Base-by-base conservation (phyloP, 2,329 filamentous ascomycete genomes). In the Ascochyta pisi region DNA sequence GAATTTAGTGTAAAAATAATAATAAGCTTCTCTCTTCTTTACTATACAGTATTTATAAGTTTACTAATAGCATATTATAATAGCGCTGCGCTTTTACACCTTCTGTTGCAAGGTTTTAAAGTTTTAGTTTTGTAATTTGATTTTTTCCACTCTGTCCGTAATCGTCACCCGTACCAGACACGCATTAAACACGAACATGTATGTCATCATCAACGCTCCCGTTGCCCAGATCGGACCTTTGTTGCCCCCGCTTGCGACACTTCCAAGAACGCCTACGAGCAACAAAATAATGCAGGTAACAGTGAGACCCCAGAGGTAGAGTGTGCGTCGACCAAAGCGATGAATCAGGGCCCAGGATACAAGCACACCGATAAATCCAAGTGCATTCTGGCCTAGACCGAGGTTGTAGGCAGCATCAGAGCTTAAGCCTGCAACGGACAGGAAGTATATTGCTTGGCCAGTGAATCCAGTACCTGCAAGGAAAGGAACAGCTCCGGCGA, bases 301-400 rank as follows among this genome's bases (percentile, higher is more conserved):
- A 13, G 42, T 53, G 4, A 65, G 92, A 82, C 91, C 90, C 64
- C 85, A 88, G 8, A 93, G 78, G 68, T 92, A 94, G 3, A 96
- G 82, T 0, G 84, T 81, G 45, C 91, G 85, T 48, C 91, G 89
- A 46, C 91, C 91, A 47, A 92, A 78, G 16, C 89, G 89, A 22
- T 84, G 85, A 86, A 94, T 92, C 49, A 95, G 79, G 54, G 84
- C 83, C 90, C 91, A 95, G 3, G 90, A 88, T 24, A 86, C 83
- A 80, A 91, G 89, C 73, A 91, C 82, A 62, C 85, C 82, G 12
- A 78, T 78, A 57, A 83, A 84, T 43, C 82, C 81, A 62, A 86
- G 81, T 26, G 77, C 79, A 58, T 83, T 83, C 43, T 82, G 80
- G 29, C 82, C 89, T 51, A 81, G 65, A 15, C 73, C 69, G 50